Base-by-base conservation (phyloP, 495 filamentous ascomycete genomes). In the Penicillium subrubescens region DNA sequence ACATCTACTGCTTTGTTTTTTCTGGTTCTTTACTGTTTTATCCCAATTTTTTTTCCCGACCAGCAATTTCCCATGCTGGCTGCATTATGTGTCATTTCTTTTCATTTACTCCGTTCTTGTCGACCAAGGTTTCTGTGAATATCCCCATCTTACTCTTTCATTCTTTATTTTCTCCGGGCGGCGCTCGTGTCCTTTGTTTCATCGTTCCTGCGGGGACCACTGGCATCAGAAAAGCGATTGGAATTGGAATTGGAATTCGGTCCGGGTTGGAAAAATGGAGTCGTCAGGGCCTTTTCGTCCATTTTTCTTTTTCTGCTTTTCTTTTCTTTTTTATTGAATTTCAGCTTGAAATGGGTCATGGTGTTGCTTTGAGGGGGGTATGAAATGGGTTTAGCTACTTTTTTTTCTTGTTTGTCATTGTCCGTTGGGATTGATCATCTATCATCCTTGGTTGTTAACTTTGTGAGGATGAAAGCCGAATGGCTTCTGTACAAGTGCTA, bases 71-170 rank as follows among this genome's bases (percentile, higher is more conserved):
- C 56, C 37, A 70, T 71, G 68, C 62, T 61, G 39, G 61, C 71
- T 65, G 61, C 71, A 67, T 73, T 52, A 50, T 37, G 50, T 64
- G 61, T 54, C 51, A n/a, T 50, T 54, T 57, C 27, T n/a, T 27
- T 27, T 27, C 25, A 27, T 27, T 4, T 27, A 27, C 39, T 52
- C 55, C 41, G 58, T 41, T 35, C 53, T 56, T 25, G 21, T 39
- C 31, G 21, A n/a, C 35, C 43, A 54, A 57, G 67, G 67, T 67
- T 67, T 70, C 29, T 76, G 65, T 76, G 65, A 69, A 74, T 79
- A 73, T 71, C 53, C 60, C 37, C 14, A 41, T 37, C 35, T 12
- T 61, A 55, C 61, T 65, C 58, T 60, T 52, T 8, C 44, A 27
- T 58, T 57, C n/a, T 59, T 62, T 39, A 33, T 54, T 65, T 29